Base-by-base conservation (phyloP, 495 filamentous ascomycete genomes). In the Penicillium samsonianum region DNA sequence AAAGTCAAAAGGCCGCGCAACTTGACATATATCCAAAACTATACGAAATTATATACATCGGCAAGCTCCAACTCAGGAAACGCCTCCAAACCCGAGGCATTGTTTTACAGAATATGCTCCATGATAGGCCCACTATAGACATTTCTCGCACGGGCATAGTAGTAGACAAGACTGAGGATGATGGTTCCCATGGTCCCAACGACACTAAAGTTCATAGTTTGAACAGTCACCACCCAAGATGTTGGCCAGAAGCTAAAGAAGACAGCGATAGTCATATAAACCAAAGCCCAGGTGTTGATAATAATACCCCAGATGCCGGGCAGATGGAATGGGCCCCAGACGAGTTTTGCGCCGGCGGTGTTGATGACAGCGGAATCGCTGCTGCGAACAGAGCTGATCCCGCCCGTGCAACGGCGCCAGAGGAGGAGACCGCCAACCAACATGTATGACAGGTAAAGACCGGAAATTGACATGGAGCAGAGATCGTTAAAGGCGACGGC, bases 161-260 rank as follows among this genome's bases (percentile, higher is more conserved):
- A 84, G 61, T 80, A 84, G 1, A 68, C 47, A 6, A 81, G 33
- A 35, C 72, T 76, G 48, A 82, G 77, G 2, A 81, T 5, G 12
- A 80, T 58, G 1, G 76, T 68, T 0, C 59, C 63, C 0, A 74
- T 67, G 25, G 74, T 77, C 1, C 78, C 70, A 6, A 81, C 69
- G 14, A 76, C 65, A 52, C 75, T 79, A 53, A 69, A 82, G 53
- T 82, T 84, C 68, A 79, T 75, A 0, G 64, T 73, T 5, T 67
- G 59, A 3, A 68, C 60, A 1, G 59, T 67, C 0, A 80, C 70
- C 5, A 62, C 26, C 28, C 60, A 62, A 2, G 63, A 62, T 6
- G 71, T 61, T 0, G 80, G 80, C 72, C 74, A 84, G 63, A 81
- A 82, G 51, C 72, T 79, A 60, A 80, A 79, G 65, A 84, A 80